Conservation (phyloP, 2,329 filamentous ascomycete species). For the Tolypocladium nubicola region DNA sequence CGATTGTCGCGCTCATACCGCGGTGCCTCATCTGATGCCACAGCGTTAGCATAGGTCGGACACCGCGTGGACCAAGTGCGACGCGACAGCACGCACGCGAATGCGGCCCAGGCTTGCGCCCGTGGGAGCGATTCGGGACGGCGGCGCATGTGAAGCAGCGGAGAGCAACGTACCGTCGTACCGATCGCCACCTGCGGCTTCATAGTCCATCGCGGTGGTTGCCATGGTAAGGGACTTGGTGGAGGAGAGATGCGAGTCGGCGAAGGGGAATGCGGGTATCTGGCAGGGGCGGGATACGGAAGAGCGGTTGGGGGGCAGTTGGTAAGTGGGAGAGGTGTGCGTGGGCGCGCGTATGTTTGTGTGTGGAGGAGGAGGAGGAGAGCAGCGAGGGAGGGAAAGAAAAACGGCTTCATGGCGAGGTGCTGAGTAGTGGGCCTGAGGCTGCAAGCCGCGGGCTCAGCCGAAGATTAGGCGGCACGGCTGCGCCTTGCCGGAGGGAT, state of each 20-base stretch:
- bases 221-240: constrained; percentile 33
- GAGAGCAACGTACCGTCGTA: constrained; percentile 44
- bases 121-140: background rate
- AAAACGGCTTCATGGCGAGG: background rate
- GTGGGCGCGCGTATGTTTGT: background rate
- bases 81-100: background rate
- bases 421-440: background rate
- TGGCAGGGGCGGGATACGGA: background rate
- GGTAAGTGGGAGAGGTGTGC: background rate
- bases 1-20: constrained; percentile 58
- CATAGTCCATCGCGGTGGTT: constrained; percentile 60
- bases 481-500: background rate
- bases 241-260: background rate
- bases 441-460: background rate
- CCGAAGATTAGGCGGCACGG: background rate
- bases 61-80: background rate
- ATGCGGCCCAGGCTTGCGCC: background rate
- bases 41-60: background rate
- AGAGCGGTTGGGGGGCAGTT: background rate
- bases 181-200: constrained; percentile 55
- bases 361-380: background rate
- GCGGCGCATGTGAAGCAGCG: constrained; percentile 1
- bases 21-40: constrained; percentile 44
- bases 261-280: constrained; percentile 5
- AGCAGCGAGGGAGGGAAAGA: background rate